phyloP scores from a whole-genome alignment of 2,329 filamentous ascomycete genomes.

The Pseudogymnoascus sp. region DNA sequence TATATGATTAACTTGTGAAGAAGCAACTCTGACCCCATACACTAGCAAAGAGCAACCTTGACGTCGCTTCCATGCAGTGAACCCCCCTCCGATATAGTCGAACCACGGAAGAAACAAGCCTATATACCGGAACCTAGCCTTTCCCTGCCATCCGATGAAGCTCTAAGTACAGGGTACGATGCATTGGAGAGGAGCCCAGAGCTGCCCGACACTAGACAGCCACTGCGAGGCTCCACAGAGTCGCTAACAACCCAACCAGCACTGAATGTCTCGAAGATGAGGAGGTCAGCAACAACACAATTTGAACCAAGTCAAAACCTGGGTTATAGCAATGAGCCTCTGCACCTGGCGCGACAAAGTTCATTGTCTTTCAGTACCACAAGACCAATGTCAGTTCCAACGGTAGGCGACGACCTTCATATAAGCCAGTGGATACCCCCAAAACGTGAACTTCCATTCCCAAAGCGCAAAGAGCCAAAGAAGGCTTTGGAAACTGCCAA shows the following conservation, averaged over 20 bases:
- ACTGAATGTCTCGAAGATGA: not conserved
- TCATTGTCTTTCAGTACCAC: not conserved
- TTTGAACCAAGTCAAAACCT: not conserved
- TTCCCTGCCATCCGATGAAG: not conserved
- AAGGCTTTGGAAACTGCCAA: not conserved
- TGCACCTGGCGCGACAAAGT: not conserved
- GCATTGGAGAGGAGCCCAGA: not conserved
- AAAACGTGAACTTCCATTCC: constrained; percentile 25
- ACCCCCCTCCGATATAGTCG: not conserved
- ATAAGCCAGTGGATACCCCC: constrained; percentile 20
- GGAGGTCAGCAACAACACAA: not conserved
- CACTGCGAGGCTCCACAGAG: not conserved
- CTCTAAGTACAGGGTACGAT: not conserved
- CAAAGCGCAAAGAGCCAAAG: constrained; percentile 12
- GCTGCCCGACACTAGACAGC: not conserved
- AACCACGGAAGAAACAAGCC: not conserved
- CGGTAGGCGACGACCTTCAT: constrained; percentile 7
- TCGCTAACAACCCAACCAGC: not conserved
- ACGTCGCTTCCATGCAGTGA: not conserved
- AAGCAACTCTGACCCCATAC: not conserved
- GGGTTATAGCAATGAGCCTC: not conserved
- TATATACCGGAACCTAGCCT: not conserved
- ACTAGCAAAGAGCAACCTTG: not conserved
- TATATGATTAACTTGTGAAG: not conserved
- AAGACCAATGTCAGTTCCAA: constrained; percentile 16